These are phyloP conservation scores for Arabidopsis suecica DNA, from an alignment of 345 rosid species.

Conservation along the genomic window DNA sequence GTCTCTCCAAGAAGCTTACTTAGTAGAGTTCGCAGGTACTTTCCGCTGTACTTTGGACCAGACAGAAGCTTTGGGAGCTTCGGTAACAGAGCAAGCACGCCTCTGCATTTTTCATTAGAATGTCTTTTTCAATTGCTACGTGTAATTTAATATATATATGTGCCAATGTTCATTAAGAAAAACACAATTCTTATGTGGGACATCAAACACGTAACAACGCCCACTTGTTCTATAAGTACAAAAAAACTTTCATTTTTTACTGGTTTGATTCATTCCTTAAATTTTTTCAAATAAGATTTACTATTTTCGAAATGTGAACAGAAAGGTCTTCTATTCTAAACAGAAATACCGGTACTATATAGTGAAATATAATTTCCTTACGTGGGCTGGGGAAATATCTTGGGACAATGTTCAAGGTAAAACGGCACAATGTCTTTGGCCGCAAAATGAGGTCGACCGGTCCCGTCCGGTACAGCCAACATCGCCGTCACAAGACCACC, in stretches of 20 bases:
- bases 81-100: slow-evolving; percentile 39
- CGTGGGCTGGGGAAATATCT: slow-evolving; percentile 68
- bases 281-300: not conserved
- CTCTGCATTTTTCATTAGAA: slow-evolving; percentile 45
- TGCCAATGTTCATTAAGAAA: not conserved
- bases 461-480: slow-evolving; percentile 58
- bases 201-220: not conserved
- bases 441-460: slow-evolving; percentile 55
- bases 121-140: not conserved
- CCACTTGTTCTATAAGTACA: not conserved
- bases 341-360: not conserved
- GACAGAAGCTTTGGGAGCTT: slow-evolving; percentile 52
- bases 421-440: slow-evolving; percentile 69
- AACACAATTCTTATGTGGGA: too few relatives aligned
- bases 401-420: slow-evolving; percentile 60
- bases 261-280: not conserved
- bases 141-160: not conserved
- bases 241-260: not conserved
- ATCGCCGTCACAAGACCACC: slow-evolving; percentile 73
- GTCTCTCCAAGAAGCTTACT: slow-evolving; percentile 46
- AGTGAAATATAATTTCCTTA: slow-evolving; percentile 17
- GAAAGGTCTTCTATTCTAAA: not conserved
- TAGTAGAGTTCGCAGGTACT: slow-evolving; percentile 53
- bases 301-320: not conserved
- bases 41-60: slow-evolving; percentile 75